These are phyloP conservation scores for Pichia nakasei DNA, from an alignment of 805 yeast genomes.

Conservation along the genomic window DNA sequence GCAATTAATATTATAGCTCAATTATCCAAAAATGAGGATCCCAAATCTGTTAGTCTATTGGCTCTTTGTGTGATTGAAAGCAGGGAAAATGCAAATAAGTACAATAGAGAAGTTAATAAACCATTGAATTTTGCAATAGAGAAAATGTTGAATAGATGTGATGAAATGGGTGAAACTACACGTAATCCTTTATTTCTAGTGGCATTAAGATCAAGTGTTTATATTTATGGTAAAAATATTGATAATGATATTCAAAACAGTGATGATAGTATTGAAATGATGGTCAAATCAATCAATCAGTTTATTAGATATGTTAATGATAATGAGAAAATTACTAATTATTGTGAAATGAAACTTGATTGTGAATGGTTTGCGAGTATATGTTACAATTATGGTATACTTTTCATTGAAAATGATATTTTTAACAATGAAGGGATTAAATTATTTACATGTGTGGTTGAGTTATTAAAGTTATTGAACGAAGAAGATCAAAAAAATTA, in stretches of 20 bases:
- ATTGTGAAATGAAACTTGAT: slow-evolving; percentile 17
- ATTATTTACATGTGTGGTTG: slow-evolving; percentile 4
- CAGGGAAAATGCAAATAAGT: neutral
- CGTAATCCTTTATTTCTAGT: slow-evolving; percentile 6
- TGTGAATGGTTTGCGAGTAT: slow-evolving; percentile 34
- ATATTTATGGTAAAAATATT: slow-evolving; percentile 11
- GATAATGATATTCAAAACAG: slow-evolving; percentile 3
- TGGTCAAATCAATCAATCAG: neutral
- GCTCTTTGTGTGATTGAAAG: slow-evolving; percentile 28
- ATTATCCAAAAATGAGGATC: neutral
- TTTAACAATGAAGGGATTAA: slow-evolving; percentile 6
- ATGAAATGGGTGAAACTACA: neutral
- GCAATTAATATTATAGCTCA: slow-evolving; percentile 2
- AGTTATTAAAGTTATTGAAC: neutral
- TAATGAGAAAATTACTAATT: neutral
- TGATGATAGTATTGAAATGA: neutral
- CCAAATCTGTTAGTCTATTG: slow-evolving; percentile 9
- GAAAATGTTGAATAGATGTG: slow-evolving; percentile 2
- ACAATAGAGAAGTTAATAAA: neutral
- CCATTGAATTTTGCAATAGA: slow-evolving; percentile 5
- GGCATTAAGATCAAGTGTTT: slow-evolving; percentile 12
- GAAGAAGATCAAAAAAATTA: neutral
- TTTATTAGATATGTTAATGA: slow-evolving; percentile 1
- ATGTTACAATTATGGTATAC: slow-evolving; percentile 12
- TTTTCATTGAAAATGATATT: neutral